Conservation (phyloP, 768 basidiomycete species). For the Porphyrellus cyaneotinctus region DNA sequence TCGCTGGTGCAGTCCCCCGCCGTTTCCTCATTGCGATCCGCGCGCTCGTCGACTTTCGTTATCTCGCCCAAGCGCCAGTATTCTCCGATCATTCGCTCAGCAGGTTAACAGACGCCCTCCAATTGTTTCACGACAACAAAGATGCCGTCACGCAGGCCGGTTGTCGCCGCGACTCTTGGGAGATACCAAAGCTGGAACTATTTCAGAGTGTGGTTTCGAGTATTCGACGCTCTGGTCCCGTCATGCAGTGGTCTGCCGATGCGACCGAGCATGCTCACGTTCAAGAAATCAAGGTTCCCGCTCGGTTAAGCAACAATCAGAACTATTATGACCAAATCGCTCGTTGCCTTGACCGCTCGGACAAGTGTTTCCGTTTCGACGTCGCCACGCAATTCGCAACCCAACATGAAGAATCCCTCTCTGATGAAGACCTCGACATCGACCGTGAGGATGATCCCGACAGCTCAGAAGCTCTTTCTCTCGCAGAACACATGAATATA, state of each 20-base stretch:
- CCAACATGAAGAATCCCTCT: neutral
- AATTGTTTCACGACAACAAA: constrained; percentile 37
- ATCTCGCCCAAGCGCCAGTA: neutral
- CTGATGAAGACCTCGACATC: neutral
- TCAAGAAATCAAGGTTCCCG: no score
- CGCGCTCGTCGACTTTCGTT: neutral
- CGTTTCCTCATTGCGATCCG: neutral
- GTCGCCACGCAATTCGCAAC: neutral
- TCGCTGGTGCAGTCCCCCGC: neutral
- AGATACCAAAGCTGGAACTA: neutral
- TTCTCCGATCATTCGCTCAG: neutral
- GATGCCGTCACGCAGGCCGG: constrained; percentile 27
- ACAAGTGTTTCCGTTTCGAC: constrained; percentile 3
- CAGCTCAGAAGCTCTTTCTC: neutral
- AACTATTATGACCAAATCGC: no score
- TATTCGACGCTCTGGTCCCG: neutral
- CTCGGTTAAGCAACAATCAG: neutral
- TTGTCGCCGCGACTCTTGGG: neutral
- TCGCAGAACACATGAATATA: neutral
- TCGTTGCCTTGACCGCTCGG: no score
- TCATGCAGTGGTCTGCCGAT: neutral
- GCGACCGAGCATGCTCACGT: neutral
- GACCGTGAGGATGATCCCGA: neutral
- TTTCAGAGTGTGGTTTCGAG: neutral
- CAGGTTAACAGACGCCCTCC: constrained; percentile 14